A percentile compares a stretch with the other conserved stretches of the same genome.
Evolutionary conservation across 1,284 basidiomycete species (phyloP).

Genomic region (Ustilago esculenta): DNA sequence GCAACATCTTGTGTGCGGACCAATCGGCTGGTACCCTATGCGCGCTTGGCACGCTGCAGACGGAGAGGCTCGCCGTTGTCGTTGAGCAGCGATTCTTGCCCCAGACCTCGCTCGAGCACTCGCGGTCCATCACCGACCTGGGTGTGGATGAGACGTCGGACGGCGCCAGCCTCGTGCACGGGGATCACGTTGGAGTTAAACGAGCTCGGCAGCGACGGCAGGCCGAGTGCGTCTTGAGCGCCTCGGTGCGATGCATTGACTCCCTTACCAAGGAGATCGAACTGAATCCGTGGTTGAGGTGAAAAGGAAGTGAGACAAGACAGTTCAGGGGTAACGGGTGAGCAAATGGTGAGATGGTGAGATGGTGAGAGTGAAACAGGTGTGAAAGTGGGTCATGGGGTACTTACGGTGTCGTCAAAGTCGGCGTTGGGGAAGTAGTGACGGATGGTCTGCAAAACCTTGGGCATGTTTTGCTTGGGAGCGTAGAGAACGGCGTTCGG

Average conservation of each 20-base stretch:
- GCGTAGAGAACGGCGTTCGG: constrained; percentile 99
- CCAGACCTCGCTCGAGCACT: constrained; percentile 52
- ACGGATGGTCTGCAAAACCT: constrained; percentile 55
- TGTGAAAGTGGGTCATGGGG: no score
- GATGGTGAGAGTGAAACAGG: no score
- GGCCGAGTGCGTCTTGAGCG: constrained; percentile 37
- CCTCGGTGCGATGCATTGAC: constrained; percentile 58
- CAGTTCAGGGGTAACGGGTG: no score
- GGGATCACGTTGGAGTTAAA: constrained; percentile 63
- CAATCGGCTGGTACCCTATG: no score
- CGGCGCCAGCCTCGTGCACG: constrained; percentile 60
- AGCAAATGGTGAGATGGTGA: no score
- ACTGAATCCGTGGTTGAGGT: constrained; percentile 27
- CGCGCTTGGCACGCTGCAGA: constrained; percentile 58
- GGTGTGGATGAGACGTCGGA: constrained; percentile 65
- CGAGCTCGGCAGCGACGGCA: constrained; percentile 51
- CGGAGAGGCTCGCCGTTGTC: constrained; percentile 58
- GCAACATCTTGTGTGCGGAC: no score
- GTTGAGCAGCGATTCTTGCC: constrained; percentile 51
- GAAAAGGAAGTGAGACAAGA: background rate
- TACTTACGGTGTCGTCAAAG: constrained; percentile 65
- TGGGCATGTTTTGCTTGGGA: constrained; percentile 69
- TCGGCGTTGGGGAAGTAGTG: constrained; percentile 67
- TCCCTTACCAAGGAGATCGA: constrained; percentile 60
- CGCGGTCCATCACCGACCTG: constrained; percentile 65